Percentiles rank a stretch among this genome's conserved stretches.
Conservation (phyloP, 2,329 filamentous ascomycete genomes). For the Chrysoporthe austroafricana region DNA sequence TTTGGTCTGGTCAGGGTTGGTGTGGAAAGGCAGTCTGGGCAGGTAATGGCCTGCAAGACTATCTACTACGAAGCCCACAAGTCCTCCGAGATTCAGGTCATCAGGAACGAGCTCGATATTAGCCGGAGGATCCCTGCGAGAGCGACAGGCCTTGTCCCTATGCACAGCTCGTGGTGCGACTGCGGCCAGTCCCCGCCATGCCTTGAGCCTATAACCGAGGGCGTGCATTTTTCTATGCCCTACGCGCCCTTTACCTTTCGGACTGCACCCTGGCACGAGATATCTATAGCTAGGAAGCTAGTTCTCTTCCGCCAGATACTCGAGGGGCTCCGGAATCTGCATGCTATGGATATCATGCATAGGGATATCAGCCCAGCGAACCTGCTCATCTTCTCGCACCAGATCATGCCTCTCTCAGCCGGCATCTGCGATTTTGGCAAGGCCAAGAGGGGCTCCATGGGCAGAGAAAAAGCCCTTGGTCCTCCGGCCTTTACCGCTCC, state of each 20-base stretch:
- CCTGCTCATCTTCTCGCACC: constrained; percentile 24
- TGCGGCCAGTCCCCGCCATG: constrained; percentile 18
- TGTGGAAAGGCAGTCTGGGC: constrained; percentile 20
- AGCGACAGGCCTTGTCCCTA: not conserved
- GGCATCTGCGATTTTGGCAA: constrained; percentile 28
- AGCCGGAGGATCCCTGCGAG: not conserved
- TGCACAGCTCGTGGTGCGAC: constrained; percentile 6
- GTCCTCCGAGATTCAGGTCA: not conserved
- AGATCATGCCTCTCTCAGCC: constrained; percentile 12
- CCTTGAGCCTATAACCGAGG: not conserved
- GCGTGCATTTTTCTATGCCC: constrained; percentile 25
- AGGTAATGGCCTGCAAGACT: constrained; percentile 26
- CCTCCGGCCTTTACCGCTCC: not conserved
- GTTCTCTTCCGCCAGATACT: constrained; percentile 26
- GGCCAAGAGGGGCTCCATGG: not conserved
- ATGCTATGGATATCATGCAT: constrained; percentile 27
- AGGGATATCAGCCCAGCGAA: constrained; percentile 30
- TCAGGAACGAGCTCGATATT: constrained; percentile 9
- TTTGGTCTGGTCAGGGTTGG: constrained; percentile 27
- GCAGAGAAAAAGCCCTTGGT: not conserved
- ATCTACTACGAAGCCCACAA: constrained; percentile 14
- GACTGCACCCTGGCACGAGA: constrained; percentile 13
- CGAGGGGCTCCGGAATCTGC: constrained; percentile 24
- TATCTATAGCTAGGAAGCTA: constrained; percentile 14
- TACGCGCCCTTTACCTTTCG: constrained; percentile 24